These are phyloP conservation scores for Suillus brevipes DNA, from an alignment of 768 basidiomycete species.

Conservation along the genomic window DNA sequence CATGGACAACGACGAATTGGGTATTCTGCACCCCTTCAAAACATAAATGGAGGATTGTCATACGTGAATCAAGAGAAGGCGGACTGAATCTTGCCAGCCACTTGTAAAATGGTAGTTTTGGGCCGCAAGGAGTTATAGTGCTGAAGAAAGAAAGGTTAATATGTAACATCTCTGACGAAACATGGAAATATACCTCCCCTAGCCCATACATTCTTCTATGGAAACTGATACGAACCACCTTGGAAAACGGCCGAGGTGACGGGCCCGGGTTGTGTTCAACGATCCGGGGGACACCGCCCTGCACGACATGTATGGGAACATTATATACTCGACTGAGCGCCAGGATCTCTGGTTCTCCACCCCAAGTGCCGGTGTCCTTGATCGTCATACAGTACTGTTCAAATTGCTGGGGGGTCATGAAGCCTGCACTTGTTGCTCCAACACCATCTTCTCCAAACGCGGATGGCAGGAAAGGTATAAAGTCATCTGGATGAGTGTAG, in stretches of 20 bases:
- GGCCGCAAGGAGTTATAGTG: constrained; percentile 88
- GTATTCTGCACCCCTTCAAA: constrained; percentile 1
- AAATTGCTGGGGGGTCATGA: constrained; percentile 71
- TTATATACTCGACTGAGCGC: constrained; percentile 81
- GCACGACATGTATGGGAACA: constrained; percentile 89
- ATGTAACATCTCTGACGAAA: not conserved
- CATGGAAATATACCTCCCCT: constrained; percentile 71
- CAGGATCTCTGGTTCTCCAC: constrained; percentile 95
- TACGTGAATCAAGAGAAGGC: constrained; percentile 27
- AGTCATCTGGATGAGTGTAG: constrained; percentile 79
- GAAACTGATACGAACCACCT: constrained; percentile 78
- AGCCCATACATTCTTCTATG: constrained; percentile 93
- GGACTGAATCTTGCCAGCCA: constrained; percentile 32
- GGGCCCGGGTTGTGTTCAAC: constrained; percentile 75
- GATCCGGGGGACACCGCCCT: constrained; percentile 75
- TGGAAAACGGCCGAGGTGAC: constrained; percentile 30
- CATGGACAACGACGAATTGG: constrained; percentile 5
- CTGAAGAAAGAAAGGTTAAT: constrained; percentile 39
- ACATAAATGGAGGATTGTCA: not conserved
- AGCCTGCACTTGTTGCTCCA: constrained; percentile 57
- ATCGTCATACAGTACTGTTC: constrained; percentile 75
- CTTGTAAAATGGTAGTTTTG: constrained; percentile 32
- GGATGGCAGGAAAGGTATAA: constrained; percentile 89
- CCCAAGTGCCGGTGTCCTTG: constrained; percentile 88
- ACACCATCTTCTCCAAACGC: constrained; percentile 66